Percentiles rank a stretch among this genome's conserved stretches.
These are phyloP conservation scores for Phlebiopsis flavidoalba DNA, from an alignment of 768 basidiomycete genomes.

Conservation along the genomic window DNA sequence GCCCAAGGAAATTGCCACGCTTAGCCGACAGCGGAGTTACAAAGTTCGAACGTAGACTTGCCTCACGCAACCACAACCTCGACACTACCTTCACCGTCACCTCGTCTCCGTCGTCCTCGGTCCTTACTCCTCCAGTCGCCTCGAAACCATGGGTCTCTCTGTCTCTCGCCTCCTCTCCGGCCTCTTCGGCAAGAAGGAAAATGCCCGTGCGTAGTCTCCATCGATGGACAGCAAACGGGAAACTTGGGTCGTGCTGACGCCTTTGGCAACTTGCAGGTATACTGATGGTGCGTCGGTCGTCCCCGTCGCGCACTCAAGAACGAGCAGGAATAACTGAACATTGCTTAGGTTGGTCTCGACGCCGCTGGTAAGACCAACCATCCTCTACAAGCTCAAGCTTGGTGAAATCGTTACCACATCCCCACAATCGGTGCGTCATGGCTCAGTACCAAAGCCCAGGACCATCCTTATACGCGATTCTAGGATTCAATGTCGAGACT, in stretches of 20 bases:
- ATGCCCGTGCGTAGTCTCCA: constrained; percentile 78
- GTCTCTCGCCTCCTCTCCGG: constrained; percentile 71
- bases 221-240: constrained; percentile 19
- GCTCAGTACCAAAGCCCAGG: constrained; percentile 7
- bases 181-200: constrained; percentile 98
- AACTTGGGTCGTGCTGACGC: constrained; percentile 18
- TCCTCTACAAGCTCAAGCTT: constrained; percentile 98
- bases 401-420: constrained; percentile 99
- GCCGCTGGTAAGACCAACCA: constrained; percentile 98
- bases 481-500: constrained; percentile 99
- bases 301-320: neutral
- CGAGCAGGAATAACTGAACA: neutral
- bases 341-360: constrained; percentile 87
- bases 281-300: constrained; percentile 69
- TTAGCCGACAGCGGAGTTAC: constrained; percentile 9
- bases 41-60: constrained; percentile 15
- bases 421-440: constrained; percentile 89
- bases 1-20: constrained; percentile 9
- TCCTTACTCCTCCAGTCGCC: constrained; percentile 13
- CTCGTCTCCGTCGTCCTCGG: constrained; percentile 13
- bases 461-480: constrained; percentile 17
- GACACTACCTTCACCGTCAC: constrained; percentile 11
- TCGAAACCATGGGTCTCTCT: constrained; percentile 67
- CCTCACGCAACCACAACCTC: constrained; percentile 16
- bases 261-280: constrained; percentile 60